Evolutionary conservation across 2,329 filamentous ascomycete species (phyloP).

Genomic region (Anthostomella pinea): DNA sequence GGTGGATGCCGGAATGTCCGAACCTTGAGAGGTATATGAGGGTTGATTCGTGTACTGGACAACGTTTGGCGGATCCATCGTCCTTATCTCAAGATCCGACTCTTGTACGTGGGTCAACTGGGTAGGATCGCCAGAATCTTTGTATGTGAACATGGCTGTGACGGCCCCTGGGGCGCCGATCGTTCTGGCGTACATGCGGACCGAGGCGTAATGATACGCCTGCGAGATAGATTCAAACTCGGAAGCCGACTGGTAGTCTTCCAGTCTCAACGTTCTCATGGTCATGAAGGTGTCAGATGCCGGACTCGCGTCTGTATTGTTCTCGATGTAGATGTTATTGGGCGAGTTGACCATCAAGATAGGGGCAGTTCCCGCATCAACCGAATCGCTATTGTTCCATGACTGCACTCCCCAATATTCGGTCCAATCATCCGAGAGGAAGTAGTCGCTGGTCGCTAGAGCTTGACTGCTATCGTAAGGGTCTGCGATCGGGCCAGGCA

Average conservation of each 20-base stretch:
- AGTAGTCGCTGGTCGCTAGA: slow-evolving; percentile 30
- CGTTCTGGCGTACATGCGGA: slow-evolving; percentile 52
- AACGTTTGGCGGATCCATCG: slow-evolving; percentile 40
- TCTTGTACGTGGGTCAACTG: slow-evolving; percentile 44
- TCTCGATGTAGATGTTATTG: slow-evolving; percentile 46
- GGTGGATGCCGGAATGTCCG: slow-evolving; percentile 46
- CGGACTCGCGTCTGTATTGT: slow-evolving; percentile 33
- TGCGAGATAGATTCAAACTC: slow-evolving; percentile 43
- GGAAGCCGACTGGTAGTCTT: slow-evolving; percentile 44
- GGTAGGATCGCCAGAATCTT: slow-evolving; percentile 32
- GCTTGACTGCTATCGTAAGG: slow-evolving; percentile 29
- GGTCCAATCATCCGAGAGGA: slow-evolving; percentile 29
- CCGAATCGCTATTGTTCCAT: slow-evolving; percentile 35
- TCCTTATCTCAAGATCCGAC: slow-evolving; percentile 53
- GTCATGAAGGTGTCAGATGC: slow-evolving; percentile 45
- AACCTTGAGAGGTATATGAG: slow-evolving; percentile 42
- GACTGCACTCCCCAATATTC: slow-evolving; percentile 32
- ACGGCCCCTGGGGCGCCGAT: slow-evolving; percentile 46
- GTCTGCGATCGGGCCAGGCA: slow-evolving; percentile 27
- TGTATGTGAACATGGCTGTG: slow-evolving; percentile 54
- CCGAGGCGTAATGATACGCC: slow-evolving; percentile 39
- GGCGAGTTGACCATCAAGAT: slow-evolving; percentile 37
- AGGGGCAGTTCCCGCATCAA: slow-evolving; percentile 29
- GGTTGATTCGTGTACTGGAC: slow-evolving; percentile 62
- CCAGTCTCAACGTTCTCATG: slow-evolving; percentile 44